phyloP scores from a whole-genome alignment of 208 protist species.

The Balamuthia mandrillaris region DNA sequence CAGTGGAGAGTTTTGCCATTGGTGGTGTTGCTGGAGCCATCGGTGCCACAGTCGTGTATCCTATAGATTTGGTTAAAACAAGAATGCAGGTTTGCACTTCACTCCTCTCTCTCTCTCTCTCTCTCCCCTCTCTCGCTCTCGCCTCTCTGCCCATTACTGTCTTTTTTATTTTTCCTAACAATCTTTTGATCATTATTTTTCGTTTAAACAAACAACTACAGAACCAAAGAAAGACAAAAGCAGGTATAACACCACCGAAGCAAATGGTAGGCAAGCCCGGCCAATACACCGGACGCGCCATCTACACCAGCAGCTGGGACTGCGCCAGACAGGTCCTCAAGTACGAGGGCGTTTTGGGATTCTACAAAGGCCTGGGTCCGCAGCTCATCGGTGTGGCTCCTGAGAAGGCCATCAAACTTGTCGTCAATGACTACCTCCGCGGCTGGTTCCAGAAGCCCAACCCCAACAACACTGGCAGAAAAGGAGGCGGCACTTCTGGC shows the following conservation, averaged over 20 bases:
- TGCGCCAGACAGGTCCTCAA: conserved; percentile 29
- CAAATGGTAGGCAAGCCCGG: too few species aligned
- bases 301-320: conserved; percentile 5
- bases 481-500: not conserved
- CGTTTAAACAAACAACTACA: too few species aligned
- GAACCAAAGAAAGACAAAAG: conserved; percentile 56
- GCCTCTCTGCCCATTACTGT: too few species aligned
- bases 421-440: conserved; percentile 65
- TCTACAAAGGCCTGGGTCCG: conserved; percentile 65
- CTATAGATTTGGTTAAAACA: conserved; percentile 74
- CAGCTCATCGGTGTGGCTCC: conserved; percentile 73
- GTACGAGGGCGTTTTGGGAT: conserved; percentile 51
- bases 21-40: not conserved
- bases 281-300: not conserved
- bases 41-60: conserved; percentile 64
- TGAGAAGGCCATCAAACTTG: conserved; percentile 74
- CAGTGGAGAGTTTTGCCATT: conserved; percentile 54
- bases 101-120: too few species aligned
- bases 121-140: too few species aligned
- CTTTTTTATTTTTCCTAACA: too few species aligned
- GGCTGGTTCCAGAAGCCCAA: conserved; percentile 41
- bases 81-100: too few species aligned
- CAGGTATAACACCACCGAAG: not conserved
- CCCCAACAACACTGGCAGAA: not conserved
- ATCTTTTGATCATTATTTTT: too few species aligned